Conservation (phyloP, 2,329 filamentous ascomycete genomes). For the Claviceps cyperi region DNA sequence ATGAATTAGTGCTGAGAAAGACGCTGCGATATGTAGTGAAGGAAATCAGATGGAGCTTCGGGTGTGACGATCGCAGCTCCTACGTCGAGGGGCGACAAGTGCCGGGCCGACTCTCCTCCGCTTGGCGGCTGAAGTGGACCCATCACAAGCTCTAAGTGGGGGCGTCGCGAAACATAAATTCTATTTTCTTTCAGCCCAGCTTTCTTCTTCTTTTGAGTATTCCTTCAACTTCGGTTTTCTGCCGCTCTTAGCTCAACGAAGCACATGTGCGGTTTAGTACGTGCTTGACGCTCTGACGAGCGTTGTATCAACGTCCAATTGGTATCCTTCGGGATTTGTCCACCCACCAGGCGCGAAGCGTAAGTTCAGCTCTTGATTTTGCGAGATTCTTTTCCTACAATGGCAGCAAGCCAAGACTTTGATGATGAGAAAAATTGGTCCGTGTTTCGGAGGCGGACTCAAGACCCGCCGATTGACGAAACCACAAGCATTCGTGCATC, state of each 20-base stretch:
- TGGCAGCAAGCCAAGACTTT: slow-evolving; percentile 5
- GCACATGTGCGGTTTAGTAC: background rate
- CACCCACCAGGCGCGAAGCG: background rate
- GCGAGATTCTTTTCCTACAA: background rate
- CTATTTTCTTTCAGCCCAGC: background rate
- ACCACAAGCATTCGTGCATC: slow-evolving; percentile 57
- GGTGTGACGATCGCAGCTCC: slow-evolving; percentile 17
- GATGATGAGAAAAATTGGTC: slow-evolving; percentile 80
- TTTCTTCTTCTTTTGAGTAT: background rate
- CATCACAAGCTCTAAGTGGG: background rate
- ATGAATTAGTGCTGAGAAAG: background rate
- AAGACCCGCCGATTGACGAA: slow-evolving; percentile 81
- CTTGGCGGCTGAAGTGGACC: background rate
- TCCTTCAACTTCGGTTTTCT: background rate
- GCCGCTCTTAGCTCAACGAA: background rate
- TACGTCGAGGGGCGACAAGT: slow-evolving; percentile 18
- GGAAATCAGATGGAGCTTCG: background rate
- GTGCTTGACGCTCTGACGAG: no score
- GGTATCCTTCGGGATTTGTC: background rate
- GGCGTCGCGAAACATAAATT: slow-evolving; percentile 4
- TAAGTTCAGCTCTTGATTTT: slow-evolving; percentile 1
- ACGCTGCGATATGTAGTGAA: background rate
- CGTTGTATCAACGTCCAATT: background rate
- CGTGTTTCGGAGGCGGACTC: slow-evolving; percentile 88
- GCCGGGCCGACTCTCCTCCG: slow-evolving; percentile 12